Conservation (phyloP, 139 green algal genomes). For the Tetraselmis striata region DNA sequence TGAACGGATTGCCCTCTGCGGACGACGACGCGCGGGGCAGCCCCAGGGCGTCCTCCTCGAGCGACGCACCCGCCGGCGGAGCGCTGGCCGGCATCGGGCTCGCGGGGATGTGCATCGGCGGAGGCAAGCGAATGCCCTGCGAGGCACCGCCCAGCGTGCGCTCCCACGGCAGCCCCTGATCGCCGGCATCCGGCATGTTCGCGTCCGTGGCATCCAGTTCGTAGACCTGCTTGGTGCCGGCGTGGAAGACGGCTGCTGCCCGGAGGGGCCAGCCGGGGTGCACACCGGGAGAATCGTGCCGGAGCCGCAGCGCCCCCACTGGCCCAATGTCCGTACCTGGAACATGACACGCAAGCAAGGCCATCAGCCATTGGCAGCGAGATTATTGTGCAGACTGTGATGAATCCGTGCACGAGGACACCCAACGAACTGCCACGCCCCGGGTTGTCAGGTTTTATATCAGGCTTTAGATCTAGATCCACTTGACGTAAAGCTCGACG, state of each 20-base stretch:
- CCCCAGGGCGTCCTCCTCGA: too few relatives aligned
- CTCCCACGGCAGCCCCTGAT: background rate
- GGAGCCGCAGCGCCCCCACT: background rate
- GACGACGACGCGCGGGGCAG: too few relatives aligned
- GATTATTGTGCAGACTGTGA: too few relatives aligned
- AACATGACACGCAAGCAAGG: too few relatives aligned
- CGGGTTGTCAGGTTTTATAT: too few relatives aligned
- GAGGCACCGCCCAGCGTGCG: background rate
- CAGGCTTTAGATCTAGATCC: too few relatives aligned
- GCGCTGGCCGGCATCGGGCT: background rate
- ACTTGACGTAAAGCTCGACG: too few relatives aligned
- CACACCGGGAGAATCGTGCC: background rate
- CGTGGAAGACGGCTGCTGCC: background rate
- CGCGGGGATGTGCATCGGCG: background rate
- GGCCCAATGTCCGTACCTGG: background rate
- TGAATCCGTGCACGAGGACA: too few relatives aligned
- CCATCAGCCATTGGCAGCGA: too few relatives aligned
- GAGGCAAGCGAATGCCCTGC: background rate
- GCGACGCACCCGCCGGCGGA: background rate
- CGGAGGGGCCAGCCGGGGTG: background rate
- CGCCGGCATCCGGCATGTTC: background rate
- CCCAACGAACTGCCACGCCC: too few relatives aligned
- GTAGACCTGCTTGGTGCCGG: background rate
- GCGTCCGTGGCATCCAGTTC: background rate
- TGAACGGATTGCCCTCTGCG: background rate